Evolutionary conservation across 2,329 filamentous ascomycete genomes (phyloP).

Genomic region (Pseudogymnoascus verrucosus): DNA sequence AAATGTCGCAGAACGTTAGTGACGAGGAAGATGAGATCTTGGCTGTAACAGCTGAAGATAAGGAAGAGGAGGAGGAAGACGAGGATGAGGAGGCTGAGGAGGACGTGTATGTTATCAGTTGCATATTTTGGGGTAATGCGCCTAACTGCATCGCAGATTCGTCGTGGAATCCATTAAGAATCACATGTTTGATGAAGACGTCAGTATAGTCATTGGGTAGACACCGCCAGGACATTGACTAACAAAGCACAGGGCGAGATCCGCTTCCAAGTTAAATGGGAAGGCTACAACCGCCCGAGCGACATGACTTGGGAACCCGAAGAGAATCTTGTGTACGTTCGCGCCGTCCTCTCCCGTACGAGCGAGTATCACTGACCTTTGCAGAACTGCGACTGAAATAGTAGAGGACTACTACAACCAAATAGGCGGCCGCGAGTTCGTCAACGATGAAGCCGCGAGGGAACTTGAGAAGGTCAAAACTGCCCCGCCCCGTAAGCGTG

Average conservation of each 20-base stretch:
- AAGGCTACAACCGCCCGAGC: slow-evolving; percentile 61
- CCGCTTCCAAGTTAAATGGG: slow-evolving; percentile 71
- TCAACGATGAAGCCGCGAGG: slow-evolving; percentile 38
- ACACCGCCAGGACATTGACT: background rate
- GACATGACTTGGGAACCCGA: slow-evolving; percentile 77
- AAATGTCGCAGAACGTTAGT: background rate
- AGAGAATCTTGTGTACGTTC: slow-evolving; percentile 51
- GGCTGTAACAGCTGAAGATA: slow-evolving; percentile 14
- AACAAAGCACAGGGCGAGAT: slow-evolving; percentile 32
- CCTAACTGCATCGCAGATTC: background rate
- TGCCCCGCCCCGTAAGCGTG: background rate
- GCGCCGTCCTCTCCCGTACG: background rate
- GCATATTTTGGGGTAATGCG: background rate
- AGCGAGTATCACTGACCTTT: background rate
- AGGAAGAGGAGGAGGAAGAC: slow-evolving; percentile 28
- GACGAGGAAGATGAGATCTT: slow-evolving; percentile 18
- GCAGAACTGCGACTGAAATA: slow-evolving; percentile 44
- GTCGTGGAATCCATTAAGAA: slow-evolving; percentile 61
- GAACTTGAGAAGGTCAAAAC: slow-evolving; percentile 26
- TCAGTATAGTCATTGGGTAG: background rate
- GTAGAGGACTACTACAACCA: slow-evolving; percentile 55
- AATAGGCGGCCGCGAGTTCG: slow-evolving; percentile 55
- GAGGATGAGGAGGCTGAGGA: slow-evolving; percentile 39
- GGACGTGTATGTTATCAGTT: slow-evolving; percentile 27
- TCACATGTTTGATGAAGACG: slow-evolving; percentile 51